phyloP scores from a whole-genome alignment of 1,139 yeast species.

The Candida tropicalis region DNA sequence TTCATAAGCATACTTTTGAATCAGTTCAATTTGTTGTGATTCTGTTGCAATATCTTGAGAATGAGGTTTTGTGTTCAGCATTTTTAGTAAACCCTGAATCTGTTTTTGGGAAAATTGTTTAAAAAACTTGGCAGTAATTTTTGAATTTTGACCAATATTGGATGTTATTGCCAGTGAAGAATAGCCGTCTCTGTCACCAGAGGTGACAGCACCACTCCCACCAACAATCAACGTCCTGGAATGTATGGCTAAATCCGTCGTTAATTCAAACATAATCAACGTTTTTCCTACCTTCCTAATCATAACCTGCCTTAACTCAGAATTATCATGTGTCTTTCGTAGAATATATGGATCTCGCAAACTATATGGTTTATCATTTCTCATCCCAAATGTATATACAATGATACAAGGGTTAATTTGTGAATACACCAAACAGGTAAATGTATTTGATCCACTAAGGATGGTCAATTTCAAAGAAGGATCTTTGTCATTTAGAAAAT shows the following conservation, averaged over 20 bases:
- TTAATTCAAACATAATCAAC: conserved; percentile 8
- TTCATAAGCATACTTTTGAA: conserved; percentile 15
- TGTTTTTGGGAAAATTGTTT: conserved; percentile 11
- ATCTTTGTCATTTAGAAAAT: conserved; percentile 57
- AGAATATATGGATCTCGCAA: conserved; percentile 28
- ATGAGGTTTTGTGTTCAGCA: neutral
- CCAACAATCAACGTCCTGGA: conserved; percentile 3
- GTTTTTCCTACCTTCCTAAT: neutral
- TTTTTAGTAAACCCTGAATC: neutral
- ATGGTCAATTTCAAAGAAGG: conserved; percentile 49
- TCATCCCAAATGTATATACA: conserved; percentile 45
- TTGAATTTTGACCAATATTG: neutral
- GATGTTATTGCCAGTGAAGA: too few species aligned
- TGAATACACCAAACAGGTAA: conserved; percentile 43
- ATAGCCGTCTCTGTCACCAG: too few species aligned
- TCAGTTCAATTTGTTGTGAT: conserved; percentile 9
- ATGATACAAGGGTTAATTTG: conserved; percentile 43
- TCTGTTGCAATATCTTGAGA: conserved; percentile 1
- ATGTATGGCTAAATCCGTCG: conserved; percentile 9
- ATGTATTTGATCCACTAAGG: conserved; percentile 21
- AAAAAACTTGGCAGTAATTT: conserved; percentile 7
- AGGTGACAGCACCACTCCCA: neutral
- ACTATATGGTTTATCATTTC: conserved; percentile 36
- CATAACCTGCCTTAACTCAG: conserved; percentile 15
- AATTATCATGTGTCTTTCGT: conserved; percentile 10